Conservation (phyloP, 306 rosid genomes). For the Fragaria nilgerrensis region DNA sequence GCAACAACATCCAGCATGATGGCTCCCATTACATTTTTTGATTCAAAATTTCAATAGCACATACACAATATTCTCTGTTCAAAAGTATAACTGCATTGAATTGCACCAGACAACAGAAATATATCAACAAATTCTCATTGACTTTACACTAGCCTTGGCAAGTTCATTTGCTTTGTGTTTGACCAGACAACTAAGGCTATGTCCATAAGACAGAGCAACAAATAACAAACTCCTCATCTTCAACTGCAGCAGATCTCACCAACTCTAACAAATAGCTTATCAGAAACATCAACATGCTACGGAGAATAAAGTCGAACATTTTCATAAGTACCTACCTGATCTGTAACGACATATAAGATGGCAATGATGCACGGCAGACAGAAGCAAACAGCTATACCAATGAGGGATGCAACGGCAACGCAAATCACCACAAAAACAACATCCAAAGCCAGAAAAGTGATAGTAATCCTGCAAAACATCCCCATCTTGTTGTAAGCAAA, state of each 20-base stretch:
- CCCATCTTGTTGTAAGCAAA: slow-evolving; percentile 13
- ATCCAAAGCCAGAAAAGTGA: slow-evolving; percentile 81
- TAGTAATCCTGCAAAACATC: slow-evolving; percentile 70
- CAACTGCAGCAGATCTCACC: neutral
- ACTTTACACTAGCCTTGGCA: neutral
- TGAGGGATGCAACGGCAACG: slow-evolving; percentile 72
- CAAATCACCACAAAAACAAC: slow-evolving; percentile 78
- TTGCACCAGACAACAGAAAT: neutral
- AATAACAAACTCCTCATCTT: neutral
- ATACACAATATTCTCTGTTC: neutral
- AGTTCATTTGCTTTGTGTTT: neutral
- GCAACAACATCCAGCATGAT: neutral
- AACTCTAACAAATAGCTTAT: neutral
- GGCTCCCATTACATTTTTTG: neutral
- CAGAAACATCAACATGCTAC: neutral
- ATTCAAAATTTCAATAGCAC: neutral
- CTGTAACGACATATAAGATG: slow-evolving; percentile 59
- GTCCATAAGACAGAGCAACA: neutral
- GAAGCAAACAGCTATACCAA: slow-evolving; percentile 96
- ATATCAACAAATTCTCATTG: neutral
- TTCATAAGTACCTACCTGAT: slow-evolving; percentile 52
- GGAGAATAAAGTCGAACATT: neutral
- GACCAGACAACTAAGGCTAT: neutral
- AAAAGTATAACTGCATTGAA: neutral
- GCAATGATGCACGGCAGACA: slow-evolving; percentile 95